Evolutionary conservation across 345 rosid species (phyloP).

Genomic region (Salix purpurea): DNA sequence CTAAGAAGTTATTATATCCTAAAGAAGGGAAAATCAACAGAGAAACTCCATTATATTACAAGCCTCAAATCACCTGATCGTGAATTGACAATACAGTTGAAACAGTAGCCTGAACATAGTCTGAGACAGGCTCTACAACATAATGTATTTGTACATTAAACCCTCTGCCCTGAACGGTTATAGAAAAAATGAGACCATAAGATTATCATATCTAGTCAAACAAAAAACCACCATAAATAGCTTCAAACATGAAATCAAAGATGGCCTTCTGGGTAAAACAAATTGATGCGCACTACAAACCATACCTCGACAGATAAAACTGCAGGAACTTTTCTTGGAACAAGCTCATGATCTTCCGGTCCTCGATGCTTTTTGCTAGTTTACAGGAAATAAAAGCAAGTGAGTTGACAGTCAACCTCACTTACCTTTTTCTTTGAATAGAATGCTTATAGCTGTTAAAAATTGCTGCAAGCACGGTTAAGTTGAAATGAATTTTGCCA

Average conservation of each 20-base stretch:
- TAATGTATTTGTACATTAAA: slow-evolving; percentile 75
- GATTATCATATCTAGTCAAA: not conserved
- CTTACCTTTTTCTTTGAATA: not conserved
- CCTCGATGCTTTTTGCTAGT: slow-evolving; percentile 52
- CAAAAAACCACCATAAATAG: not conserved
- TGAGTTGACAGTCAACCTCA: not conserved
- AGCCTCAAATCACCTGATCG: slow-evolving; percentile 53
- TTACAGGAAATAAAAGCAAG: slow-evolving; percentile 17
- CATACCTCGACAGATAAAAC: slow-evolving; percentile 89
- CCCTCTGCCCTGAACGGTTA: slow-evolving; percentile 77
- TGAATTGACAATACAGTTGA: slow-evolving; percentile 72
- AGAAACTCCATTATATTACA: not conserved
- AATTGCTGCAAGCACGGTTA: not conserved
- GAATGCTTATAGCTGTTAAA: not conserved
- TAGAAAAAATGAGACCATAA: slow-evolving; percentile 6
- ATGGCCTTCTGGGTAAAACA: not conserved
- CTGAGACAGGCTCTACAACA: slow-evolving; percentile 84
- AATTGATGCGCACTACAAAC: not conserved
- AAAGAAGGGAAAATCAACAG: not conserved
- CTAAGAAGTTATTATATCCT: not conserved
- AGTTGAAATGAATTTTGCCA: not conserved
- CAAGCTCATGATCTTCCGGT: slow-evolving; percentile 39
- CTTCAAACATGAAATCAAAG: not conserved
- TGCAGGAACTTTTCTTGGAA: slow-evolving; percentile 69
- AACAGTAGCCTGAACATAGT: slow-evolving; percentile 70